Evolutionary conservation across 208 protist species (phyloP).

Genomic region (Angomonas ambiguus): DNA sequence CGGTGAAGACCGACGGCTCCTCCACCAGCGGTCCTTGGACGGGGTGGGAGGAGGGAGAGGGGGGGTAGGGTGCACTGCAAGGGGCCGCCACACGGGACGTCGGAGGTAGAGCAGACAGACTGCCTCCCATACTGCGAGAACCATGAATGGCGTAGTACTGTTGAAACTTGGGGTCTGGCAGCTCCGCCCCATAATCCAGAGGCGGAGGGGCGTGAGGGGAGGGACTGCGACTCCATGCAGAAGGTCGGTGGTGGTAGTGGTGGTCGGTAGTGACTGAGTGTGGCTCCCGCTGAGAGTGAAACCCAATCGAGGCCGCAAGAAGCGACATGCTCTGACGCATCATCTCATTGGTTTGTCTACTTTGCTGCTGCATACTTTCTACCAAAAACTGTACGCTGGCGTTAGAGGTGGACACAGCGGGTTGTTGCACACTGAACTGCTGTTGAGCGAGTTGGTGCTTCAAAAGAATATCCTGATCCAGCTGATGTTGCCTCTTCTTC

Average conservation of each 20-base stretch:
- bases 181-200: too few species aligned
- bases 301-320: neutral
- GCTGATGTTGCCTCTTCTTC: constrained; percentile 4
- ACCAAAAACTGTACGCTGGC: neutral
- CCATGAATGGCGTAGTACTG: neutral
- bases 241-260: neutral
- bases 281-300: neutral
- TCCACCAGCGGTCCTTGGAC: neutral
- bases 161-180: too few species aligned
- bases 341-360: neutral
- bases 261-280: neutral
- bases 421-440: neutral
- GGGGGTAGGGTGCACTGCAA: too few species aligned
- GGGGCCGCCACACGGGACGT: neutral
- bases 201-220: neutral
- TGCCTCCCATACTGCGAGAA: neutral
- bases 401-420: neutral
- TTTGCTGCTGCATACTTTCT: neutral
- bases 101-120: neutral
- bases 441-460: neutral
- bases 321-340: neutral
- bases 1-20: neutral
- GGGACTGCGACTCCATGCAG: neutral
- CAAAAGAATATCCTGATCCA: neutral
- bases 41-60: too few species aligned